Percentiles rank a stretch among this genome's conserved stretches.
These are phyloP conservation scores for Colletotrichum sp. DNA, from an alignment of 2,329 filamentous ascomycete species.

Conservation along the genomic window DNA sequence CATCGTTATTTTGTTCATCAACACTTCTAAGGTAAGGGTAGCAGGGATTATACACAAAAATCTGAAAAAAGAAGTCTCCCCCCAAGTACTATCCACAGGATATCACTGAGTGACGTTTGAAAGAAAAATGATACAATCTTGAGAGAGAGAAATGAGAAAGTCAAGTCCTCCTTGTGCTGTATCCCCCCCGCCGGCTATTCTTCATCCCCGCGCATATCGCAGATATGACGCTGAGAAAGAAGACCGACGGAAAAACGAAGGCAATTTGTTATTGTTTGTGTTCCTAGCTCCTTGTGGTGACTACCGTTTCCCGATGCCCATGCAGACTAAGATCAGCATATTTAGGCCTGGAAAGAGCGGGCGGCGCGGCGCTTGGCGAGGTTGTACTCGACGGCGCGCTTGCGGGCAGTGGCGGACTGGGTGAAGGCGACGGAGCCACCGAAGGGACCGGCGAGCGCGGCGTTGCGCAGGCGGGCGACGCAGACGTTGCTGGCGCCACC, in stretches of 20 bases:
- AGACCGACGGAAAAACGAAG: neutral
- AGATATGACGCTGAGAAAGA: neutral
- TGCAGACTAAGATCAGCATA: neutral
- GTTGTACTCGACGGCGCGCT: conserved; percentile 64
- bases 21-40: neutral
- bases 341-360: conserved; percentile 18
- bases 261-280: neutral
- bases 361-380: conserved; percentile 39
- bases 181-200: neutral
- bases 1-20: conserved; percentile 10
- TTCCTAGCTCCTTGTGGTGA: neutral
- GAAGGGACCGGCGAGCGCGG: conserved; percentile 66
- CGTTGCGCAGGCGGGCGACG: conserved; percentile 67
- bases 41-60: neutral
- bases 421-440: conserved; percentile 71
- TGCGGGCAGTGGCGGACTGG: conserved; percentile 61
- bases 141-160: neutral
- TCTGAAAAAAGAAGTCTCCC: neutral
- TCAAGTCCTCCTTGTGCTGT: neutral
- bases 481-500: conserved; percentile 67
- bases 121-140: neutral
- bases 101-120: conserved; percentile 9
- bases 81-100: conserved; percentile 13
- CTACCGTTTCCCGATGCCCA: neutral
- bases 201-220: neutral